phyloP scores from a whole-genome alignment of 2,329 filamentous ascomycete species.

The Sporothrix protearum region DNA sequence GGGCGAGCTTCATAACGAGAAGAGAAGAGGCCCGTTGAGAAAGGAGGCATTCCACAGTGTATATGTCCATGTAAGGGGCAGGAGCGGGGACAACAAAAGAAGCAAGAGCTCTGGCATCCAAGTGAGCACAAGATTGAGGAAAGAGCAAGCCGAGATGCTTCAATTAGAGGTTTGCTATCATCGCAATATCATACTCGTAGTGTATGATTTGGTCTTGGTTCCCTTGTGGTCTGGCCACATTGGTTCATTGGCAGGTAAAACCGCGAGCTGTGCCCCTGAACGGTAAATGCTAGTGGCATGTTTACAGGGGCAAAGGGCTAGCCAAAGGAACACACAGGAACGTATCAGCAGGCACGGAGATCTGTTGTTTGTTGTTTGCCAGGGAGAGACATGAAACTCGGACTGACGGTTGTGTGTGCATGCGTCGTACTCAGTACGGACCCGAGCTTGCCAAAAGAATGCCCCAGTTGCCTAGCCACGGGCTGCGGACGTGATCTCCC shows the following conservation, averaged over 20 bases:
- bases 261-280: background rate
- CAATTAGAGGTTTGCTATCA: background rate
- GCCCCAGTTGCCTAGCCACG: background rate
- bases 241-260: background rate
- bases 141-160: background rate
- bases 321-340: background rate
- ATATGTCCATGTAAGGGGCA: background rate
- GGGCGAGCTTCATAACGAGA: background rate
- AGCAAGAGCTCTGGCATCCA: background rate
- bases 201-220: background rate
- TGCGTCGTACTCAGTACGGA: no score
- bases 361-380: background rate
- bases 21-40: no score
- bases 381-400: background rate
- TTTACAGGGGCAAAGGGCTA: constrained; percentile 1
- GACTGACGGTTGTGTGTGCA: background rate
- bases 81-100: background rate
- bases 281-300: background rate
- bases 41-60: no score
- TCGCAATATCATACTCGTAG: background rate
- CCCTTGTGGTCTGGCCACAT: background rate
- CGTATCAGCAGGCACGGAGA: background rate
- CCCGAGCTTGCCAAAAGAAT: background rate
- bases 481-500: background rate
- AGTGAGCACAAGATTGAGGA: background rate